Conservation (phyloP, 441 rosid species). For the Raphanus hybrid region DNA sequence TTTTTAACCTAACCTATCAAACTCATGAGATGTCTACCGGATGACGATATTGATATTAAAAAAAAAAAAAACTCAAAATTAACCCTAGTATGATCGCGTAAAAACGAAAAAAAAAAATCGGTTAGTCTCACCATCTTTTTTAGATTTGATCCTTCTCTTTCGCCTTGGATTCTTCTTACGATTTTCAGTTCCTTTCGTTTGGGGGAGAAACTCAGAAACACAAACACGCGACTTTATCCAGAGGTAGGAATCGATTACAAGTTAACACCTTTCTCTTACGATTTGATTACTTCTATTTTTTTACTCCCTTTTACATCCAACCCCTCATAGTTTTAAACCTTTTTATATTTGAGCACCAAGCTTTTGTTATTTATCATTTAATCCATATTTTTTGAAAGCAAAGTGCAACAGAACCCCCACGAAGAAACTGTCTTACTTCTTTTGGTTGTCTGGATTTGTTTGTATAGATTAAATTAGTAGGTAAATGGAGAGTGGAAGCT, state of each 20-base stretch:
- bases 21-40: slow-evolving; percentile 10
- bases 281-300: background rate
- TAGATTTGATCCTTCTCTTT: slow-evolving; percentile 7
- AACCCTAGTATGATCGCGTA: slow-evolving; percentile 14
- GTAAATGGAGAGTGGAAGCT: background rate
- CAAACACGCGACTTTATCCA: slow-evolving; percentile 13
- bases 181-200: background rate
- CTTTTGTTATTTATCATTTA: background rate
- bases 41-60: slow-evolving; percentile 19
- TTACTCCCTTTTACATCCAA: background rate
- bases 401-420: background rate
- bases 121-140: slow-evolving; percentile 31
- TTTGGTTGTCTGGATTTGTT: background rate
- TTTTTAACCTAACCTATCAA: background rate
- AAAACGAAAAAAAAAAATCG: slow-evolving; percentile 2
- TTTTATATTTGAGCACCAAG: background rate
- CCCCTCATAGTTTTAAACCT: background rate
- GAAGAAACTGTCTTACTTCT: background rate
- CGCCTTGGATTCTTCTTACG: slow-evolving; percentile 27
- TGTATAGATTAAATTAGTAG: background rate
- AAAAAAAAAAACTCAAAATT: slow-evolving; percentile 6
- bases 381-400: background rate
- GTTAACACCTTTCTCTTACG: slow-evolving; percentile 40
- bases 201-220: slow-evolving; percentile 18
- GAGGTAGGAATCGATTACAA: slow-evolving; percentile 26